Base-by-base conservation (phyloP, 164 flowering plant species). In the Buxus sempervirens region DNA sequence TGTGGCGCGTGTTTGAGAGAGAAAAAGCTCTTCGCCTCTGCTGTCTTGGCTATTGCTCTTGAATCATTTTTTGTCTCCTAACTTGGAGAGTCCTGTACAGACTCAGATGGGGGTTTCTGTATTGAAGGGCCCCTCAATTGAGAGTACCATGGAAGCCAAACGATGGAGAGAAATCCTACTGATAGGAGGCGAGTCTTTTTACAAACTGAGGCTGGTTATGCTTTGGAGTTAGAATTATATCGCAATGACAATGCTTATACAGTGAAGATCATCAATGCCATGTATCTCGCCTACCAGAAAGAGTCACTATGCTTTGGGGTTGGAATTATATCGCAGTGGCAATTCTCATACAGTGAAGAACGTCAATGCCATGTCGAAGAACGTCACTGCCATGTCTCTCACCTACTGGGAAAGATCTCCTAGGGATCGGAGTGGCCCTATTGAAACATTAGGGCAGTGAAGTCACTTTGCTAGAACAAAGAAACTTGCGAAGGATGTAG, bases 301-400 rank as follows among this genome's bases (percentile, higher is more conserved):
- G n/a, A n/a, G n/a, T n/a, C n/a, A n/a, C n/a, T 66, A 63, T 68
- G 83, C 78, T 54, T 58, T 78, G 75, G 77, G 77, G 1, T 60
- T 80, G 24, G 81, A 80, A 22, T 63, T 77, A 48, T 79, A 78
- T 26, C 23, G 81, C 54, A 67, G 72, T 64, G 80, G 75, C 69
- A 80, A 80, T 77, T 81, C 76, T 3, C 76, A 75, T n/a, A 80
- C 83, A 0, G 83, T 80, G 48, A 80, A 80, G 68, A 74, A 70
- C n/a, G n/a, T n/a, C n/a, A n/a, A n/a, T n/a, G n/a, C n/a, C n/a
- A n/a, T n/a, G n/a, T n/a, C n/a, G n/a, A n/a, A n/a, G n/a, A n/a
- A n/a, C n/a, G n/a, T 68, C 71, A 48, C 60, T 56, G 15, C 71
- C 71, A 2, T 68, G 71, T 42, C 58, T 68, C 55, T 68, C 71